These are phyloP conservation scores for Aethionema arabicum DNA, from an alignment of 345 rosid genomes.

Conservation along the genomic window DNA sequence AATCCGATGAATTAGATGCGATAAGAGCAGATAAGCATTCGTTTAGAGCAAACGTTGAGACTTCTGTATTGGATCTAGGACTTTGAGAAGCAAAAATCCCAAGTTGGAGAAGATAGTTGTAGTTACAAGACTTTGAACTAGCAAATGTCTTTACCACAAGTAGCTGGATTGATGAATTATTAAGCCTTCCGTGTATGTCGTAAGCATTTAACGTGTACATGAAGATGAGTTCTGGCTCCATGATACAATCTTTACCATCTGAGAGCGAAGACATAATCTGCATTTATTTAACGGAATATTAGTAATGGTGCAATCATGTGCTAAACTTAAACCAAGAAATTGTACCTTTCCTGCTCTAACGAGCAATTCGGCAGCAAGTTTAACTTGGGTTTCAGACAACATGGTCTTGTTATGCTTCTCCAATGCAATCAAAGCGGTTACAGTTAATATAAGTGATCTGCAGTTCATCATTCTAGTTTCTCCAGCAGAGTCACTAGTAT, in stretches of 20 bases:
- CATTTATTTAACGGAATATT: slow-evolving; percentile 21
- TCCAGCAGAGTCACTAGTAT: slow-evolving; percentile 50
- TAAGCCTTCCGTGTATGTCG: slow-evolving; percentile 65
- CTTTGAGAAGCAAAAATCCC: slow-evolving; percentile 75
- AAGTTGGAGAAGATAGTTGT: slow-evolving; percentile 67
- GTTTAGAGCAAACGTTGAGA: slow-evolving; percentile 67
- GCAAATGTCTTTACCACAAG: slow-evolving; percentile 65
- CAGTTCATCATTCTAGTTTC: slow-evolving; percentile 57
- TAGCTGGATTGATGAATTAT: slow-evolving; percentile 50
- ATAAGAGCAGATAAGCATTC: slow-evolving; percentile 69
- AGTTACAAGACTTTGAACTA: slow-evolving; percentile 64
- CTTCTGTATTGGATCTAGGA: slow-evolving; percentile 62
- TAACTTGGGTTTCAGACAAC: slow-evolving; percentile 57
- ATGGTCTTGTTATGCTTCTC: slow-evolving; percentile 58
- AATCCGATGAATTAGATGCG: slow-evolving; percentile 67
- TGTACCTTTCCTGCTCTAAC: slow-evolving; percentile 75
- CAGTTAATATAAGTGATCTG: slow-evolving; percentile 63
- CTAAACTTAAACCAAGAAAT: neutral
- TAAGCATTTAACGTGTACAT: slow-evolving; percentile 66
- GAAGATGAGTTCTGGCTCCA: slow-evolving; percentile 65
- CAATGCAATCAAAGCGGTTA: slow-evolving; percentile 72
- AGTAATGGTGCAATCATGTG: slow-evolving; percentile 9
- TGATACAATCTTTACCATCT: slow-evolving; percentile 36
- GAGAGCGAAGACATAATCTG: slow-evolving; percentile 39
- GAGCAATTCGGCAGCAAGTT: slow-evolving; percentile 60